phyloP scores from a whole-genome alignment of 306 rosid genomes.

The Prunus kanzakura region DNA sequence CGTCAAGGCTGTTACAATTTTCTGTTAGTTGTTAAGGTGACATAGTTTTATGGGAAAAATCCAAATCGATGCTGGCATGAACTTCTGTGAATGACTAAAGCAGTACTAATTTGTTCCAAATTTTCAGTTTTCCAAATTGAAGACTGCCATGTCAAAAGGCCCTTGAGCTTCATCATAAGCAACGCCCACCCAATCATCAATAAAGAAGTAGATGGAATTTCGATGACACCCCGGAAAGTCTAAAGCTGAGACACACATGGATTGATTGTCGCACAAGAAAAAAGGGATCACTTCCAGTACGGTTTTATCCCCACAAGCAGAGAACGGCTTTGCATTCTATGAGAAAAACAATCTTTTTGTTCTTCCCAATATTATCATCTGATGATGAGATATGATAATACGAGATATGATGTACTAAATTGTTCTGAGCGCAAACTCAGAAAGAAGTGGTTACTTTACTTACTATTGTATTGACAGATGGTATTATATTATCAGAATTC shows the following conservation, averaged over 20 bases:
- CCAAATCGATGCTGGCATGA: conserved; percentile 7
- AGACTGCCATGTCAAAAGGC: background rate
- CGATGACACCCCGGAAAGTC: background rate
- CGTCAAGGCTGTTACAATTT: no score
- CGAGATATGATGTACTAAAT: background rate
- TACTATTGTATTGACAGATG: background rate
- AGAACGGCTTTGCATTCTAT: no score
- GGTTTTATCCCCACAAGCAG: background rate
- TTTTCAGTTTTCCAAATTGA: conserved; percentile 3
- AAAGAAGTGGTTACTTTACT: background rate
- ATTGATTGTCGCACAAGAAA: background rate
- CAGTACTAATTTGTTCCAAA: background rate
- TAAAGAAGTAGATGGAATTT: background rate
- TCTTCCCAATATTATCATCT: background rate
- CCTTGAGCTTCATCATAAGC: no score
- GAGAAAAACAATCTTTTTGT: background rate
- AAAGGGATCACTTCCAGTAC: background rate
- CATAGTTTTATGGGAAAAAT: conserved; percentile 4
- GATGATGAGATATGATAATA: background rate
- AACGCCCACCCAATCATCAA: background rate
- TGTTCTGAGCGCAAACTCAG: background rate
- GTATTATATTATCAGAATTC: background rate
- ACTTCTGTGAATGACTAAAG: conserved; percentile 1
- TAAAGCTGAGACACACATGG: conserved; percentile 8
- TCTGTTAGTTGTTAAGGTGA: no score